Evolutionary conservation across 2,329 filamentous ascomycete species (phyloP).

Genomic region (Myriosclerotinia duriaeana): DNA sequence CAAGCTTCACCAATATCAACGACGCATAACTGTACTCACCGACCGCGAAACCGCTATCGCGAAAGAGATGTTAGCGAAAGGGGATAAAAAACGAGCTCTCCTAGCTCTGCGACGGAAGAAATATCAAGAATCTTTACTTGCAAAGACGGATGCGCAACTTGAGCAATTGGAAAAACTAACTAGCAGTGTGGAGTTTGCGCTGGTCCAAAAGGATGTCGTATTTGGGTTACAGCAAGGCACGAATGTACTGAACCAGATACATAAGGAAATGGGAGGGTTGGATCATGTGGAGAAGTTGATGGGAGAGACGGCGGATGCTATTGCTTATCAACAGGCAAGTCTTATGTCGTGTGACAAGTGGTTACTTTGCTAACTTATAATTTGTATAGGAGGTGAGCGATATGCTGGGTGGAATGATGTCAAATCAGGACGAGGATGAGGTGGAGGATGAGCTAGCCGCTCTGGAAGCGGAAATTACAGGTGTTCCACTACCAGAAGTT

Average conservation of each 20-base stretch:
- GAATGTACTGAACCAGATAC: conserved; percentile 82
- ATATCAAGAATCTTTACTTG: conserved; percentile 87
- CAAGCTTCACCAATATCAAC: conserved; percentile 94
- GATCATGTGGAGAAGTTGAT: conserved; percentile 94
- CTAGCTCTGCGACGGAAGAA: conserved; percentile 92
- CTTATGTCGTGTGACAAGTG: background rate
- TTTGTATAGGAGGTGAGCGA: conserved; percentile 77
- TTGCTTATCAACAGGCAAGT: conserved; percentile 82
- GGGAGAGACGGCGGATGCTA: conserved; percentile 86
- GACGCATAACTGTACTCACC: conserved; percentile 81
- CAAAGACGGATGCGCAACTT: conserved; percentile 90
- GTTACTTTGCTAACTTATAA: conserved; percentile 24
- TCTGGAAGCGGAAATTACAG: conserved; percentile 64
- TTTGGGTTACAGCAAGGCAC: conserved; percentile 93
- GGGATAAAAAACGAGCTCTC: conserved; percentile 78
- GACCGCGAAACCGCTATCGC: conserved; percentile 85
- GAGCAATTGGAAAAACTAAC: conserved; percentile 89
- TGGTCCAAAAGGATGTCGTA: conserved; percentile 94
- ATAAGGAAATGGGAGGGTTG: conserved; percentile 92
- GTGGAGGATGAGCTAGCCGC: conserved; percentile 92
- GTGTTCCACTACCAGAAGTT: conserved; percentile 38
- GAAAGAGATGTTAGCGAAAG: conserved; percentile 73
- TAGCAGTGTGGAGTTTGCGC: conserved; percentile 87
- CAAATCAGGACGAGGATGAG: conserved; percentile 94
- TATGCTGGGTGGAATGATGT: conserved; percentile 83